Conservation (phyloP, 2,329 filamentous ascomycete species). For the Alternaria consortialis region DNA sequence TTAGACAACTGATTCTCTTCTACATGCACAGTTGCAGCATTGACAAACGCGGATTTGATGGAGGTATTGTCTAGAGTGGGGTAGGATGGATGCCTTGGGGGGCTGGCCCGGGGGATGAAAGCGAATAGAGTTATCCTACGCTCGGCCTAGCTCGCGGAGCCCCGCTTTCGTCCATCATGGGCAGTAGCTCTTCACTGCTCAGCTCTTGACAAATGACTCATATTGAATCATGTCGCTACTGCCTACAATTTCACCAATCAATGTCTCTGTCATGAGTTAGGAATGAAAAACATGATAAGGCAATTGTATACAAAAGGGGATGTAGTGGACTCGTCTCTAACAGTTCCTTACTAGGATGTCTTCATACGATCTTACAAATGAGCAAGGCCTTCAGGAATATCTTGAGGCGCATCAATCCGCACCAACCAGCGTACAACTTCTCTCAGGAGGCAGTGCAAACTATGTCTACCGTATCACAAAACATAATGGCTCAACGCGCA, state of each 20-base stretch:
- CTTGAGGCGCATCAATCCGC: slow-evolving; percentile 16
- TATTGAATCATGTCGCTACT: slow-evolving; percentile 22
- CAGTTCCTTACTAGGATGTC: not conserved
- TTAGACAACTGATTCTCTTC: not conserved
- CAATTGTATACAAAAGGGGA: not conserved
- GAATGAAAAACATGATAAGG: not conserved
- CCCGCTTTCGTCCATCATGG: not conserved
- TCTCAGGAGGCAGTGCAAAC: slow-evolving; percentile 49
- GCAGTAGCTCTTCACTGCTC: not conserved
- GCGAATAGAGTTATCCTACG: not conserved
- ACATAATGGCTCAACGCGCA: slow-evolving; percentile 20
- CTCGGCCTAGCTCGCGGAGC: not conserved
- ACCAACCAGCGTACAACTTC: slow-evolving; percentile 20
- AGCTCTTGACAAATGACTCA: slow-evolving; percentile 38
- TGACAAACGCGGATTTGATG: not conserved
- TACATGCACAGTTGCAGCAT: not conserved
- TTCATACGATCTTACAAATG: slow-evolving; percentile 27
- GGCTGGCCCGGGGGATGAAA: not conserved
- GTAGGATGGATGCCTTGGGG: not conserved
- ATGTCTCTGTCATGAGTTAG: not conserved
- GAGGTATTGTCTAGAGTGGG: not conserved
- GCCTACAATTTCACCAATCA: too few relatives aligned
- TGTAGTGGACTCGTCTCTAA: not conserved
- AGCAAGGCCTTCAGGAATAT: slow-evolving; percentile 32
- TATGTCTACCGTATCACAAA: slow-evolving; percentile 45